Base-by-base conservation (phyloP, 495 filamentous ascomycete species). In the Aspergillus wentii region DNA sequence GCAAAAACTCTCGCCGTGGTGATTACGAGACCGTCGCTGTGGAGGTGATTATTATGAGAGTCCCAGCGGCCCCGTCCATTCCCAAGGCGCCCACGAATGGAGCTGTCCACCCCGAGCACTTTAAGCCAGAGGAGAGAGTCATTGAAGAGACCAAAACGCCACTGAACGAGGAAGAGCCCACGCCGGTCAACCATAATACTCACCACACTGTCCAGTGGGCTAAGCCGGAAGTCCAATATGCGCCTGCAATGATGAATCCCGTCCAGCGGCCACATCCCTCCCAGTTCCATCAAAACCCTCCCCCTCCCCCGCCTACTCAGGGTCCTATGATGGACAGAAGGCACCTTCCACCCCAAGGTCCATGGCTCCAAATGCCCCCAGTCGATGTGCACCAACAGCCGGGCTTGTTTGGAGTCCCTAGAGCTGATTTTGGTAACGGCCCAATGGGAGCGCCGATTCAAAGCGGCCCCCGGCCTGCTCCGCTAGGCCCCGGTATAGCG, bases 31-130 rank as follows among this genome's bases (percentile, higher is more conserved):
- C 56, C 6, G 35, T 52, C n/a, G 59, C 52, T 1, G 57, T 66
- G 55, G 48, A 64, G 17, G 47, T 66, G n/a, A 57, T 69, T n/a
- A 25, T 65, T 10, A 49, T 61, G 57, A 44, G 54, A 28, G 58
- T 53, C 27, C 49, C 53, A 1, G 18, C 44, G n/a, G 43, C 28
- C 9, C 38, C 35, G 2, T 28, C 44, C 4, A 35, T 55, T 28
- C 41, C 46, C 6, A 45, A 45, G 33, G 38, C 45, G 0, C 41
- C 41, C 1, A 40, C 44, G 1, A 44, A 46, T n/a, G n/a, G n/a
- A n/a, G n/a, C n/a, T n/a, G n/a, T n/a, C n/a, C n/a, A n/a, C n/a
- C n/a, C n/a, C n/a, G n/a, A n/a, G n/a, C n/a, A n/a, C n/a, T n/a
- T n/a, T n/a, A n/a, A 21, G 2, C 1, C 23, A 0, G n/a, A 36